Evolutionary conservation across 1,284 basidiomycete genomes (phyloP).

Genomic region (Fomitopsis pinicola): DNA sequence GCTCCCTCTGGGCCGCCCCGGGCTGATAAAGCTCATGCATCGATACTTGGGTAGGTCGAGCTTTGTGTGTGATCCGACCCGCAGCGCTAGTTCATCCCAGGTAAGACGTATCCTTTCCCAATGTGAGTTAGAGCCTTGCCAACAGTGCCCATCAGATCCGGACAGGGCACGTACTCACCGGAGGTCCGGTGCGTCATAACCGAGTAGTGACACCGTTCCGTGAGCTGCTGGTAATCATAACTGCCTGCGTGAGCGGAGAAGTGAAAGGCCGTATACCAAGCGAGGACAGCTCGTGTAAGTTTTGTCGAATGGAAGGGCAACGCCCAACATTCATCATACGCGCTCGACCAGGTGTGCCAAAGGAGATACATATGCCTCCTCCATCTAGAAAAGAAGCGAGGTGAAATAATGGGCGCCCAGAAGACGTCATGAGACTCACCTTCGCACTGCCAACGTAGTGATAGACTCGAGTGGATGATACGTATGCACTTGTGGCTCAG

Average conservation of each 20-base stretch:
- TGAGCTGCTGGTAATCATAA: background rate
- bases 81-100: background rate
- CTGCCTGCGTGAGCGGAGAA: background rate
- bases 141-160: background rate
- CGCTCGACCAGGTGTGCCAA: background rate
- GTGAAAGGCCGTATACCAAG: background rate
- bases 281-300: background rate
- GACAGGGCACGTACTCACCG: background rate
- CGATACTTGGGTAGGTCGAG: background rate
- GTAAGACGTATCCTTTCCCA: background rate
- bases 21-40: background rate
- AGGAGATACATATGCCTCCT: background rate
- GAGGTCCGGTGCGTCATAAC: background rate
- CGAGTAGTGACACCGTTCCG: background rate
- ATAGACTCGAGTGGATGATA: background rate
- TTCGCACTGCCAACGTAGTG: background rate
- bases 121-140: background rate
- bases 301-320: background rate
- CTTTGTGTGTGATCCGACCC: background rate
- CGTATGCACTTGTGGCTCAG: background rate
- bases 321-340: background rate
- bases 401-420: background rate
- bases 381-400: background rate
- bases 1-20: background rate
- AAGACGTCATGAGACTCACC: constrained; percentile 1